A percentile compares a stretch with the other conserved stretches of the same genome.
Conservation (phyloP, 2,329 filamentous ascomycete genomes). For the Phialophora expanda region DNA sequence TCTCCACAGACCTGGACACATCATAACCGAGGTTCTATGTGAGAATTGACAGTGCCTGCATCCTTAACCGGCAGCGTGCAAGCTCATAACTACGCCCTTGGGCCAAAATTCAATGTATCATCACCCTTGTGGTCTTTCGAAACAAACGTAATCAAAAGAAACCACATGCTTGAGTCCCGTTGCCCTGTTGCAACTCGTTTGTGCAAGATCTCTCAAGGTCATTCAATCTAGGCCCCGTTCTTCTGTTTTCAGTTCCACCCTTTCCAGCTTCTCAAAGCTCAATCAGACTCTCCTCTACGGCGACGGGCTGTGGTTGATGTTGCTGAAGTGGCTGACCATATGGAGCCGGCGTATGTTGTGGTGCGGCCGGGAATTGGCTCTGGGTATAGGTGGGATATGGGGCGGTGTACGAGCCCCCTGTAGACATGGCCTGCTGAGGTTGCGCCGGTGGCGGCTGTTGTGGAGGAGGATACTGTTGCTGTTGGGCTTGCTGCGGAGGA, state of each 20-base stretch:
- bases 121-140: neutral
- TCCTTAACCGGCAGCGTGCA: neutral
- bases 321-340: constrained; percentile 49
- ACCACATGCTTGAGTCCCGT: neutral
- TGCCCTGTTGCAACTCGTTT: neutral
- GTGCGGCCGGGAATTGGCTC: constrained; percentile 69
- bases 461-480: constrained; percentile 44
- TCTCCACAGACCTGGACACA: neutral
- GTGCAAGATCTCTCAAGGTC: neutral
- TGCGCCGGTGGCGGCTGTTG: constrained; percentile 41
- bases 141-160: neutral
- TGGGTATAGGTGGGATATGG: constrained; percentile 55
- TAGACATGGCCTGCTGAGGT: constrained; percentile 17
- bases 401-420: constrained; percentile 13
- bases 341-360: constrained; percentile 55
- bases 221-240: neutral
- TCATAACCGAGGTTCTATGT: neutral
- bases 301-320: constrained; percentile 54
- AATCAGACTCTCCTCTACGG: constrained; percentile 77
- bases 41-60: neutral
- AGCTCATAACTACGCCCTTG: neutral
- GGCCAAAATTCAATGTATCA: neutral
- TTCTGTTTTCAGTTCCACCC: neutral
- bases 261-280: constrained; percentile 62
- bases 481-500: constrained; percentile 56